A percentile compares a stretch with the other conserved stretches of the same genome.
phyloP scores from a whole-genome alignment of 2,329 filamentous ascomycete genomes.

The Penicillium paneum region DNA sequence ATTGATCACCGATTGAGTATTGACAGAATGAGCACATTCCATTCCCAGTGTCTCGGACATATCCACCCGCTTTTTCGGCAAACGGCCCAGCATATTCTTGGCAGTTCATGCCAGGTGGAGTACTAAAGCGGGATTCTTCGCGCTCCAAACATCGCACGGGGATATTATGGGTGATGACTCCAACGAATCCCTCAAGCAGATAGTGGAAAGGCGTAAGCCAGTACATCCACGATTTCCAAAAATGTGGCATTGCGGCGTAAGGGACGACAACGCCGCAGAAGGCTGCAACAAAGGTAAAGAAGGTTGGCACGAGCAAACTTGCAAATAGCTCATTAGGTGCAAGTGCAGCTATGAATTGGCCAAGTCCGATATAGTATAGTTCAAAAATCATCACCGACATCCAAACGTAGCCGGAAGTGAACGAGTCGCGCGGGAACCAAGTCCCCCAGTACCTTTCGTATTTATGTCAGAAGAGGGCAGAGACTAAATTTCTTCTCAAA shows the following conservation, averaged over 20 bases:
- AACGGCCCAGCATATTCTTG: conserved; percentile 57
- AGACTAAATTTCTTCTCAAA: neutral
- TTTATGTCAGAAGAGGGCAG: neutral
- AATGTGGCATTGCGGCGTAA: conserved; percentile 58
- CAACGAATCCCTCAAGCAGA: conserved; percentile 61
- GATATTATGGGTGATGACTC: conserved; percentile 53
- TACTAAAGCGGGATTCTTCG: conserved; percentile 60
- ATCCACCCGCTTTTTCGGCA: conserved; percentile 56
- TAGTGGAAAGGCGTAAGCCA: conserved; percentile 67
- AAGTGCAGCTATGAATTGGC: conserved; percentile 65
- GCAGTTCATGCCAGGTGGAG: conserved; percentile 60
- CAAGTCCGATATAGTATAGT: conserved; percentile 62
- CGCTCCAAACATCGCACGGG: conserved; percentile 54
- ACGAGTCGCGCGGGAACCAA: conserved; percentile 55
- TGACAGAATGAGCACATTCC: conserved; percentile 65
- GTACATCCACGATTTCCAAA: conserved; percentile 68
- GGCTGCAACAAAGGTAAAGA: conserved; percentile 66
- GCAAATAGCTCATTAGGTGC: conserved; percentile 65
- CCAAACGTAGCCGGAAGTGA: conserved; percentile 61
- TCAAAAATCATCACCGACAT: conserved; percentile 65
- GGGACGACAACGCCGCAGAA: conserved; percentile 76
- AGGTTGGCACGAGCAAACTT: conserved; percentile 63
- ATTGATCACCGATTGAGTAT: conserved; percentile 60
- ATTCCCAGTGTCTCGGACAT: conserved; percentile 55
- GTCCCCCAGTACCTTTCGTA: conserved; percentile 50